Evolutionary conservation across 257 asterid species (phyloP), one percentile per base, ranked within the genome.

Genomic region (Gardenia jasminoides): DNA sequence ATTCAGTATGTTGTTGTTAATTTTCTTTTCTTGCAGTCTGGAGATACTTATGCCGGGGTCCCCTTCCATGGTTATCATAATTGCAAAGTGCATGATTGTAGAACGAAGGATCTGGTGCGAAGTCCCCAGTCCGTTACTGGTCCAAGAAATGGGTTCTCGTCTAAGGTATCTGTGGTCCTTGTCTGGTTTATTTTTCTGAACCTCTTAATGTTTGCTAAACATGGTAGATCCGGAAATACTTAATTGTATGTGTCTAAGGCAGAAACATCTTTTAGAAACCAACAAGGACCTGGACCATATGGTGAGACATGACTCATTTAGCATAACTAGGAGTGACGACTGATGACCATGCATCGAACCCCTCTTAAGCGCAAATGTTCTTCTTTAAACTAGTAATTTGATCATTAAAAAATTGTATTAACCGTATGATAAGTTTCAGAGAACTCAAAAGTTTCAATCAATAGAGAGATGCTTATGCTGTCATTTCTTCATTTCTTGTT

Each of bases 81-180:
- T 39, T 77, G 80, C 62, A 81, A 80, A 79, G 64, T 56, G 50
- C 83, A 64, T 75, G 83, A 62, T 67, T 79, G 85, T 62, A 82
- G 82, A 9, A 70, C 78, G 10, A 82, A 84, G 61, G 86, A 85
- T 75, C 58, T 79, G 52, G 81, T 67, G 54, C 85, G 83, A 70
- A 86, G 88, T 81, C 93, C 88, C 46, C 85, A 62, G 75, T 85
- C 87, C 8, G 87, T 82, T 59, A 85, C 87, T 65, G 84, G 88
- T 76, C 88, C 83, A 73, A 87, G 80, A 78, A 79, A 87, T 74
- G 88, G 86, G n/a, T 47, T 79, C 70, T 81, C 44, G 72, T 79
- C 75, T 62, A 81, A 88, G 91, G 93, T 87, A 75, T 64, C 84
- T 33, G n/a, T 50, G 65, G 79, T 74, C 61, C 72, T 67, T 41